phyloP scores from a whole-genome alignment of 2,329 filamentous ascomycete genomes.

The Aspergillus carbonarius region DNA sequence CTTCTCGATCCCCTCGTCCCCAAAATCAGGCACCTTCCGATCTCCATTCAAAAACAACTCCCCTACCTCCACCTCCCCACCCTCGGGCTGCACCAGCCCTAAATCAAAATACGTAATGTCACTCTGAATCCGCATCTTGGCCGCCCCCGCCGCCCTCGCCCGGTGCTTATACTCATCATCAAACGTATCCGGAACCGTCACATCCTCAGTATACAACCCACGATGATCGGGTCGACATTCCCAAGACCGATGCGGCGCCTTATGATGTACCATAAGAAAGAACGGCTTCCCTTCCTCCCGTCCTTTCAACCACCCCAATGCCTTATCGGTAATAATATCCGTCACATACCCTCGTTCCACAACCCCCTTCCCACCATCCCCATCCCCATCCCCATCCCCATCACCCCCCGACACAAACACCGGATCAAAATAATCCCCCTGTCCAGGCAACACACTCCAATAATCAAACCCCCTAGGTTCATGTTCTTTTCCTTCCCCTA shows the following conservation, averaged over 20 bases:
- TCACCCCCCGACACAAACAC: conserved; percentile 43
- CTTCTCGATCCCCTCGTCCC: not conserved
- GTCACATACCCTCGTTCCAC: conserved; percentile 49
- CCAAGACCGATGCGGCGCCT: conserved; percentile 56
- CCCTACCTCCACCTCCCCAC: conserved; percentile 27
- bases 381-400: too few species aligned
- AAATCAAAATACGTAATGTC: conserved; percentile 53
- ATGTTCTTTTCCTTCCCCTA: conserved; percentile 49
- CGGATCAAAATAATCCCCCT: conserved; percentile 55
- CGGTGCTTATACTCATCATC: conserved; percentile 57
- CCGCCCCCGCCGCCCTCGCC: conserved; percentile 49
- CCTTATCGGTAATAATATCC: conserved; percentile 55
- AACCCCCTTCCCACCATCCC: conserved; percentile 14
- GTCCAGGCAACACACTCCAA: conserved; percentile 53
- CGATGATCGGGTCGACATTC: conserved; percentile 53
- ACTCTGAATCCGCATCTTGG: conserved; percentile 54
- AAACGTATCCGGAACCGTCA: conserved; percentile 53
- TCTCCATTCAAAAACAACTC: not conserved
- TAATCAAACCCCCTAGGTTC: conserved; percentile 54
- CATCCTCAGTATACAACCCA: conserved; percentile 48
- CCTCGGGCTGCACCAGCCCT: conserved; percentile 54
- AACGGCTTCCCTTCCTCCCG: conserved; percentile 43
- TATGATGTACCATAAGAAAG: conserved; percentile 59
- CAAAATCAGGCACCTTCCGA: not conserved
- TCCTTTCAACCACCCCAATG: conserved; percentile 43